Conservation (phyloP, 1,284 basidiomycete species). For the Neolentinus lepideus region DNA sequence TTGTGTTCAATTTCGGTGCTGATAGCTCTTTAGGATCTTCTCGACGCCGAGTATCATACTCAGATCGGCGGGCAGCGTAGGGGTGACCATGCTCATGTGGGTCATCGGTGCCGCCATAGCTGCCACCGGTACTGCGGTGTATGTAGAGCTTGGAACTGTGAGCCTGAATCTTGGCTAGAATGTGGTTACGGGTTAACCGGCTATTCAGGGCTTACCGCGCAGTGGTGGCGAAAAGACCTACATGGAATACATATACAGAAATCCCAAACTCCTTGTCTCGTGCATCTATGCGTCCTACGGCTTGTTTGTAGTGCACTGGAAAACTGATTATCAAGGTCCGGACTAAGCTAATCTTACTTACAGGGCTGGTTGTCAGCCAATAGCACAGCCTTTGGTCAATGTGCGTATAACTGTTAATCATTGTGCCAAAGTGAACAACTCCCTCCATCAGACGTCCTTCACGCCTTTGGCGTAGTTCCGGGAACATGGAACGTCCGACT, state of each 20-base stretch:
- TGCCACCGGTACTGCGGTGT: constrained; percentile 60
- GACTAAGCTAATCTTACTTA: constrained; percentile 15
- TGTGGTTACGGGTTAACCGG: not conserved
- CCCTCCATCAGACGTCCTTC: constrained; percentile 38
- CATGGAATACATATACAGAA: constrained; percentile 61
- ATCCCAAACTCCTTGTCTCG: constrained; percentile 53
- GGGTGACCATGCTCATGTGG: constrained; percentile 64
- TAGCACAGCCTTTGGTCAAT: constrained; percentile 63
- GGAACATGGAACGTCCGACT: constrained; percentile 41
- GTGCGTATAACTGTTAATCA: constrained; percentile 24
- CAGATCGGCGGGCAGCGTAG: constrained; percentile 55
- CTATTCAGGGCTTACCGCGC: constrained; percentile 50
- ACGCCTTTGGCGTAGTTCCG: constrained; percentile 36
- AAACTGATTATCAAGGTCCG: constrained; percentile 10
- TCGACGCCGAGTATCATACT: constrained; percentile 68
- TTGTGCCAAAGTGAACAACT: not conserved
- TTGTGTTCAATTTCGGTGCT: not conserved
- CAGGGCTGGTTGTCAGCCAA: constrained; percentile 51
- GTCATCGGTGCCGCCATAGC: constrained; percentile 58
- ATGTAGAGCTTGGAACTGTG: constrained; percentile 67
- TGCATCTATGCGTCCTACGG: constrained; percentile 57
- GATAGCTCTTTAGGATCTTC: constrained; percentile 41
- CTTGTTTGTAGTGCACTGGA: constrained; percentile 43
- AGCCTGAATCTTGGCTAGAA: constrained; percentile 15
- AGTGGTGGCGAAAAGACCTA: constrained; percentile 78